phyloP scores from a whole-genome alignment of 1,284 basidiomycete genomes.

The Apiotrichum montevideense region DNA sequence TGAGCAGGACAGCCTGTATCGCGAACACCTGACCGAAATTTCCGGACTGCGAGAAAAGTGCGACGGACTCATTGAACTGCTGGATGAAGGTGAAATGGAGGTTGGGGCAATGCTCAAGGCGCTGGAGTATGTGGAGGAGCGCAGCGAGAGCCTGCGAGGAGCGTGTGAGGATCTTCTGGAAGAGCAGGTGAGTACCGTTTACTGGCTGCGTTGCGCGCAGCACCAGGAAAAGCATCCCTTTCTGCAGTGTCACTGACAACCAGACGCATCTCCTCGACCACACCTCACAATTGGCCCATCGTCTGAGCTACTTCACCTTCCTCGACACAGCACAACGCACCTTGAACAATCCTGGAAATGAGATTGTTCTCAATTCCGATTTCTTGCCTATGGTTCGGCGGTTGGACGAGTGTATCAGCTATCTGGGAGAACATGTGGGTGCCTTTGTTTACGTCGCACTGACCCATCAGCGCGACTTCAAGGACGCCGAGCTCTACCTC shows the following conservation, averaged over 20 bases:
- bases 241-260: conserved; percentile 26
- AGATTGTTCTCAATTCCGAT: conserved; percentile 76
- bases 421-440: conserved; percentile 74
- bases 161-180: conserved; percentile 83
- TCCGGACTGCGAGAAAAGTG: conserved; percentile 67
- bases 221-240: no score
- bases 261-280: conserved; percentile 64
- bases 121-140: conserved; percentile 78
- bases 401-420: conserved; percentile 85
- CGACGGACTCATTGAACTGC: conserved; percentile 60
- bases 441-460: not conserved
- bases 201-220: no score
- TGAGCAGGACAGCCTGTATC: conserved; percentile 83
- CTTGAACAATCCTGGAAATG: conserved; percentile 85
- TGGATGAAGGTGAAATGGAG: conserved; percentile 65
- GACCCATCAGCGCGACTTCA: conserved; percentile 65
- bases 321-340: conserved; percentile 81
- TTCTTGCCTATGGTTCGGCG: conserved; percentile 91
- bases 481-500: conserved; percentile 82
- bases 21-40: conserved; percentile 69
- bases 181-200: conserved; percentile 60
- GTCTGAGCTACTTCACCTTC: conserved; percentile 85
- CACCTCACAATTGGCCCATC: conserved; percentile 67
- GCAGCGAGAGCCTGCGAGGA: conserved; percentile 75
- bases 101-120: conserved; percentile 74